Evolutionary conservation across 2,329 filamentous ascomycete species (phyloP).

Genomic region (Acarospora socialis): DNA sequence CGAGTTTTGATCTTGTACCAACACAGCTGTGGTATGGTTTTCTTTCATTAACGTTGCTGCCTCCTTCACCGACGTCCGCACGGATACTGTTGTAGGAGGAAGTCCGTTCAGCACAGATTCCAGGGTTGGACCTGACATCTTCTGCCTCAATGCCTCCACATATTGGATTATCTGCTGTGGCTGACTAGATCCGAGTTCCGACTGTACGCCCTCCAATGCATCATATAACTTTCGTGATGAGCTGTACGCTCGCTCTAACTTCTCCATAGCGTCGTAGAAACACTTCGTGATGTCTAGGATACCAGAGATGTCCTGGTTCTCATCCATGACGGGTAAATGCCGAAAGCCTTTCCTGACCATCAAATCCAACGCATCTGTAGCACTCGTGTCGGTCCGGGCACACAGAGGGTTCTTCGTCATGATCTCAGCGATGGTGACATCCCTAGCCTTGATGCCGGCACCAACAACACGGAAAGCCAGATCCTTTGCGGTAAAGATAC

Average conservation of each 20-base stretch:
- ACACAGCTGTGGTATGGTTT: constrained; percentile 89
- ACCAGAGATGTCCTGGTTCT: constrained; percentile 98
- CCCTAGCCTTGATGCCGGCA: constrained; percentile 72
- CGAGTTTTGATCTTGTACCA: constrained; percentile 91
- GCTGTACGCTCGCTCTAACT: constrained; percentile 90
- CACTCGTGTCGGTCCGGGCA: constrained; percentile 92
- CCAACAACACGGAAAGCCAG: constrained; percentile 94
- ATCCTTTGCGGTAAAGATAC: constrained; percentile 98
- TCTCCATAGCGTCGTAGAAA: constrained; percentile 99
- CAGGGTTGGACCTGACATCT: constrained; percentile 95
- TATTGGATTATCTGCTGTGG: constrained; percentile 99
- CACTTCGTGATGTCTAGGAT: constrained; percentile 98
- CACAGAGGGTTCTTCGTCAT: constrained; percentile 99
- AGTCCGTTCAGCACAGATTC: constrained; percentile 87
- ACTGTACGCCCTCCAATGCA: constrained; percentile 92
- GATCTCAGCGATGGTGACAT: constrained; percentile 89
- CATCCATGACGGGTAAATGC: constrained; percentile 97
- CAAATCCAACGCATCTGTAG: constrained; percentile 88
- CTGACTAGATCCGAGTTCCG: constrained; percentile 86
- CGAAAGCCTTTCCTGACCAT: constrained; percentile 98
- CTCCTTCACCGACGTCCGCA: constrained; percentile 90
- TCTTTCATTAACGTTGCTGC: constrained; percentile 96
- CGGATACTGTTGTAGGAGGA: constrained; percentile 86
- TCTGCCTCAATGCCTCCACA: constrained; percentile 82
- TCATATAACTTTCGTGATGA: constrained; percentile 98